These are phyloP conservation scores for Puccinia novopanici DNA, from an alignment of 1,284 basidiomycete species.

Conservation along the genomic window DNA sequence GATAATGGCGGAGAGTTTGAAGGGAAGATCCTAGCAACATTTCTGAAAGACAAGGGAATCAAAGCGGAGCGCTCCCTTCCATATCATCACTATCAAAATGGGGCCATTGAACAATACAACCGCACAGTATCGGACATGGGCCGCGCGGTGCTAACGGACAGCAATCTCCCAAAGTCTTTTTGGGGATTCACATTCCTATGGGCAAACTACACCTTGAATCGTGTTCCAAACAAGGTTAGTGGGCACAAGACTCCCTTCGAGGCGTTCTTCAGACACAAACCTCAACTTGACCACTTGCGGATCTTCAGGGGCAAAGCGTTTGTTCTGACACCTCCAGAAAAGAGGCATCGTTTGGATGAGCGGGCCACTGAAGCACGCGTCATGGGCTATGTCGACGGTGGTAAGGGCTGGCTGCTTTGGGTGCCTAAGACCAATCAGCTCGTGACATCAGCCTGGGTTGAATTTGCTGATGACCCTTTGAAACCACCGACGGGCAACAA, in stretches of 20 bases:
- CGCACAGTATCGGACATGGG: background rate
- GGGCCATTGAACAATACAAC: background rate
- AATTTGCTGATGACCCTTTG: background rate
- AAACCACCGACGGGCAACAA: background rate
- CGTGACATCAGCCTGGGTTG: background rate
- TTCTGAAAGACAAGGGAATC: background rate
- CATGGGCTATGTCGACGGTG: background rate
- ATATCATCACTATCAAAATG: conserved; percentile 9
- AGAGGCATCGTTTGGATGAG: background rate
- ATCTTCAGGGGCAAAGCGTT: background rate
- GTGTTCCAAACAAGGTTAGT: background rate
- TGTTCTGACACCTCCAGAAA: conserved; percentile 4
- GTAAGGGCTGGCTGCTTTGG: conserved; percentile 31
- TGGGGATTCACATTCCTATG: conserved; percentile 12
- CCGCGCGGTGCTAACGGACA: background rate
- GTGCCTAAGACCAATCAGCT: background rate
- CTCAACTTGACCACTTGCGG: too few species aligned
- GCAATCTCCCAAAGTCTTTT: background rate
- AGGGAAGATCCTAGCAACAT: background rate
- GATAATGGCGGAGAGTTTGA: conserved; percentile 31
- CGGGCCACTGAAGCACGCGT: background rate
- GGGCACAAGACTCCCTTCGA: background rate
- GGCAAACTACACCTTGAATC: background rate
- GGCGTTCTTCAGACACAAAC: background rate
- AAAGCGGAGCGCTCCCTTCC: background rate